These are phyloP conservation scores for Aciculosporium take DNA, from an alignment of 2,329 filamentous ascomycete genomes.

Conservation along the genomic window DNA sequence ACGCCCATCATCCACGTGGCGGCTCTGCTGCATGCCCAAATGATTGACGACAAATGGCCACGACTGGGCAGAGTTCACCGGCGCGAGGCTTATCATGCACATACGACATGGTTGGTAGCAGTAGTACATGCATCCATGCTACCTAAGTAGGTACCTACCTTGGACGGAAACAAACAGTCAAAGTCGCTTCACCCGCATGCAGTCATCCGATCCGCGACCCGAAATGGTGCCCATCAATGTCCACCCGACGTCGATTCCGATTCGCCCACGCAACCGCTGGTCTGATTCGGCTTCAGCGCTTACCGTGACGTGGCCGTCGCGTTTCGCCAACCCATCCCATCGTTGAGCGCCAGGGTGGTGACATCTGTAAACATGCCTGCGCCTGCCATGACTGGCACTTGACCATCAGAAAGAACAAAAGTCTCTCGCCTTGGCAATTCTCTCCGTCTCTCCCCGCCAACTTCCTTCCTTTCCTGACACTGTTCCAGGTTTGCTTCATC, in stretches of 20 bases:
- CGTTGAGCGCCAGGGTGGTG: slow-evolving; percentile 3
- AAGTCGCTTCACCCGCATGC: not conserved
- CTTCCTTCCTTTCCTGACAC: not conserved
- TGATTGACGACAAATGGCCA: too few relatives aligned
- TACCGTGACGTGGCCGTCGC: not conserved
- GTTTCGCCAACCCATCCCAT: slow-evolving; percentile 2
- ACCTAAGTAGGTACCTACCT: too few relatives aligned
- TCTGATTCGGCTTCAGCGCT: not conserved
- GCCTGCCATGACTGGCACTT: too few relatives aligned
- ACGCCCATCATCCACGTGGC: too few relatives aligned
- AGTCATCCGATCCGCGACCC: not conserved
- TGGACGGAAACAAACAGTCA: too few relatives aligned
- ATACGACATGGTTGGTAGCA: too few relatives aligned
- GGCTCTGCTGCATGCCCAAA: too few relatives aligned
- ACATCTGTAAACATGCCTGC: too few relatives aligned
- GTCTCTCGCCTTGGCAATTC: not conserved
- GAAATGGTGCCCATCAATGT: not conserved
- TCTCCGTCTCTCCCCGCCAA: slow-evolving; percentile 2
- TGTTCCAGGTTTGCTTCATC: not conserved
- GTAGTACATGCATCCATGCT: too few relatives aligned
- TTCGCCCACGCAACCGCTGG: not conserved
- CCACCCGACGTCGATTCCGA: not conserved
- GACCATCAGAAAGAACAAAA: too few relatives aligned
- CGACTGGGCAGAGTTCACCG: too few relatives aligned
- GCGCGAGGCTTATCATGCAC: too few relatives aligned